Evolutionary conservation across 805 yeast species (phyloP).

Genomic region (Brettanomyces custersianus): DNA sequence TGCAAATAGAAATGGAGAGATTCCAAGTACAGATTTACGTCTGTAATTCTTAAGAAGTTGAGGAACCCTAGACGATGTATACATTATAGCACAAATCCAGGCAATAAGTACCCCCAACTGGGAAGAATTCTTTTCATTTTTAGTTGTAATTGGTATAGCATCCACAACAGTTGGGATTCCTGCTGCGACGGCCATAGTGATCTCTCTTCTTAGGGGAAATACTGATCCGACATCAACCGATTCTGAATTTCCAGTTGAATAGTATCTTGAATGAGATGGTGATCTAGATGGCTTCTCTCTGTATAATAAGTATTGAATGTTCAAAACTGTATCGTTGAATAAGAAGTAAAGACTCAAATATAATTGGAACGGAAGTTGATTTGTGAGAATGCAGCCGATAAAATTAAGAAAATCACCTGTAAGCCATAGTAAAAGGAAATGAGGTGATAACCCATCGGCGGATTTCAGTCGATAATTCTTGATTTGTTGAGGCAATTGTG

Average conservation of each 20-base stretch:
- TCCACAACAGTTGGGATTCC: no score
- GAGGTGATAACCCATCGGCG: slow-evolving; percentile 24
- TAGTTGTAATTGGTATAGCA: background rate
- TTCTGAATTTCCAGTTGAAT: no score
- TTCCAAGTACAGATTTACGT: slow-evolving; percentile 79
- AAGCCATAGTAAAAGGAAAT: slow-evolving; percentile 24
- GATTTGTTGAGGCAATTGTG: slow-evolving; percentile 28
- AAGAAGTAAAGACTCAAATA: slow-evolving; percentile 67
- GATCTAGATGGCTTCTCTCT: no score
- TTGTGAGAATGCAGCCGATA: slow-evolving; percentile 65
- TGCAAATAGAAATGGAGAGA: slow-evolving; percentile 70
- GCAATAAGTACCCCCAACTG: slow-evolving; percentile 40
- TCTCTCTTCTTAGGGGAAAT: no score
- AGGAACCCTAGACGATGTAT: slow-evolving; percentile 74
- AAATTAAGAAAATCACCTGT: slow-evolving; percentile 29
- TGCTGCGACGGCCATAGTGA: no score
- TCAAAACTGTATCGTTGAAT: slow-evolving; percentile 56
- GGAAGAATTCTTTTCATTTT: background rate
- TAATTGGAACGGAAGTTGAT: slow-evolving; percentile 75
- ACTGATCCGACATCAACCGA: no score
- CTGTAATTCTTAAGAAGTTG: slow-evolving; percentile 69
- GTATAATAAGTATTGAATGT: slow-evolving; percentile 67
- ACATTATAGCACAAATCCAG: slow-evolving; percentile 71
- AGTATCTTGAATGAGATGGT: no score
- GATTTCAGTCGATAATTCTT: slow-evolving; percentile 24